phyloP scores from a whole-genome alignment of 2,329 filamentous ascomycete species.

The Metarhizium brunneum region DNA sequence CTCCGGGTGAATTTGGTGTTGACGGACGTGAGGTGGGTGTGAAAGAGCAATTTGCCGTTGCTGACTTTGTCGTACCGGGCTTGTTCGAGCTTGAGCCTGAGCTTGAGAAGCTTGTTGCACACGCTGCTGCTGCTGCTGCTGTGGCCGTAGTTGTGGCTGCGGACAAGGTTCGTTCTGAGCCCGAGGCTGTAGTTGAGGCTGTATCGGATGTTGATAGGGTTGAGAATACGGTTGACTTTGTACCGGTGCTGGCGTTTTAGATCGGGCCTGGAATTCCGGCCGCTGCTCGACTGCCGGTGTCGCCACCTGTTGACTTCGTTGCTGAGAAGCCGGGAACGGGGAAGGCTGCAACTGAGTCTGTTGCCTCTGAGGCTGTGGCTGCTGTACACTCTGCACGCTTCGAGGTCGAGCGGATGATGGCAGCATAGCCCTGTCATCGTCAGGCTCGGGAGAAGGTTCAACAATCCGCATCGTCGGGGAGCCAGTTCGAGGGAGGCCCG shows the following conservation, averaged over 20 bases:
- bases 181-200: neutral
- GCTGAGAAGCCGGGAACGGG: neutral
- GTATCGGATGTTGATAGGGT: neutral
- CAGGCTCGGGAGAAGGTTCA: constrained; percentile 22
- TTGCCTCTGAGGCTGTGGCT: too few relatives aligned
- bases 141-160: neutral
- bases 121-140: too few relatives aligned
- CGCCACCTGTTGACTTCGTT: neutral
- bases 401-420: constrained; percentile 7
- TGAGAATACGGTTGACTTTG: neutral
- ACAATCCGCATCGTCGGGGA: constrained; percentile 29
- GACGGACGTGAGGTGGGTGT: too few relatives aligned
- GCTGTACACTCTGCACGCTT: too few relatives aligned
- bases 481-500: constrained; percentile 14
- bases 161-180: neutral
- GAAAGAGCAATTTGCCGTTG: too few relatives aligned
- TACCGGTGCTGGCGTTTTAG: neutral
- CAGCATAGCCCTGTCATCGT: constrained; percentile 11
- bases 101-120: neutral
- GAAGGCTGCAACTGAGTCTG: too few relatives aligned
- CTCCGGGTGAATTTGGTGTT: too few relatives aligned
- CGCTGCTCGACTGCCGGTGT: neutral
- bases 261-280: neutral
- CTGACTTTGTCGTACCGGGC: too few relatives aligned
- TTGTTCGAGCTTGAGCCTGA: neutral